Base-by-base conservation (phyloP, 2,329 filamentous ascomycete species). In the Arthrobotrys sphaeroides region DNA sequence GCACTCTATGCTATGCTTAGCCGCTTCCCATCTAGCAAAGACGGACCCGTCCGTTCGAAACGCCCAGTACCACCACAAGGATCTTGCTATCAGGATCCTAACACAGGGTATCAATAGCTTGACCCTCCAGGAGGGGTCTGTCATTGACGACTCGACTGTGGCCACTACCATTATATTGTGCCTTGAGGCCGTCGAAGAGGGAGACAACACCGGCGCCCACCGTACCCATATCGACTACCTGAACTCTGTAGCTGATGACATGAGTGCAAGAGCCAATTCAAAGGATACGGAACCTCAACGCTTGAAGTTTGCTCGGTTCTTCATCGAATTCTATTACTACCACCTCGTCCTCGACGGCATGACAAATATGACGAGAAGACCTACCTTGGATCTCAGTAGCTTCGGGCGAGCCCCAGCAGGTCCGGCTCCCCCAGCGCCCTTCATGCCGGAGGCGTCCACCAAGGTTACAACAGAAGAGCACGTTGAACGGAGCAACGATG, bases 1-100 rank as follows among this genome's bases (percentile, higher is more conserved):
- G 93, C 93, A 97, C 81, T 95, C 93, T 9, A 88, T 97, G 57
- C 86, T 97, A 62, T 93, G 91, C 47, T 85, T 97, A 6, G 91
- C 93, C 38, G 91, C 91, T 78, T 93, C 90, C 74, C 93, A 96
- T 79, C 82, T 89, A 61, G 85, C 85, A n/a, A 85, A 84, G 72
- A 84, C 85, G 0, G 84, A 85, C 62, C 83, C 84, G 40, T 84
- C 84, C 31, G 84, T 87, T 78, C 84, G 85, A 67, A 84, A 87
- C 68, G 84, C 88, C 45, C 87, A 88, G 77, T 82, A 85, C 66
- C 85, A 87, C 77, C 86, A 89, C 69, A 86, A 87, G 77, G 84
- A 74, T 51, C 73, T 78, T 7, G 78, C 78, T 10, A 76, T 80
- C 36, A 49, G 75, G 53, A 77, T 77, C 18, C 66, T 80, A 13